phyloP scores from a whole-genome alignment of 352 stramenopile species.

The Saprolegnia diclina region DNA sequence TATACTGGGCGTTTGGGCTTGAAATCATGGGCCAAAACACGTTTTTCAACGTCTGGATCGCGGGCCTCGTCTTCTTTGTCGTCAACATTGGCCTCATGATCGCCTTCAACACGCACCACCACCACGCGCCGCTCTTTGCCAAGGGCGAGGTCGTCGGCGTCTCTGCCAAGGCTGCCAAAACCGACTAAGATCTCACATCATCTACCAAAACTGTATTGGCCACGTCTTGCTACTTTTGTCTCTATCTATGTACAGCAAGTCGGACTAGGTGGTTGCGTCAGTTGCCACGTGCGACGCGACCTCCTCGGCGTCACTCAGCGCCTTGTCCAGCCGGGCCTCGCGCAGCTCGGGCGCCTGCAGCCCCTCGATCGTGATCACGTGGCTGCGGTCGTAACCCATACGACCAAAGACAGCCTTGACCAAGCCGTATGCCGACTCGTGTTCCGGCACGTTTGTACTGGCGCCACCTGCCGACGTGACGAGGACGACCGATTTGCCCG shows the following conservation, averaged over 20 bases:
- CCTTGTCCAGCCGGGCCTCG: neutral
- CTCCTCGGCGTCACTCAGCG: constrained; percentile 6
- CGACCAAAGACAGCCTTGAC: constrained; percentile 9
- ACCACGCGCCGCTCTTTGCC: constrained; percentile 54
- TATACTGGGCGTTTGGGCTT: constrained; percentile 85
- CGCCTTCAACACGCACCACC: constrained; percentile 62
- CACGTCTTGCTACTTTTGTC: neutral
- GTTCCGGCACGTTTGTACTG: constrained; percentile 43
- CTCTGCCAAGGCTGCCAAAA: neutral
- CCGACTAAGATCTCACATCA: neutral
- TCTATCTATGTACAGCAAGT: no score
- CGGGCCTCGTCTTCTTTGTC: constrained; percentile 83
- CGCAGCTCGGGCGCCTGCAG: constrained; percentile 1
- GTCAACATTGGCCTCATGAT: constrained; percentile 80
- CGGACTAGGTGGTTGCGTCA: no score
- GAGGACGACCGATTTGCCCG: constrained; percentile 53
- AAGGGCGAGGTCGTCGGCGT: neutral
- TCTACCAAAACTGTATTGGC: neutral
- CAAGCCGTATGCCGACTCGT: constrained; percentile 32
- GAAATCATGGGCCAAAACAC: constrained; percentile 88
- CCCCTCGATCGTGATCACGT: constrained; percentile 13
- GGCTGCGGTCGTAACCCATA: constrained; percentile 8
- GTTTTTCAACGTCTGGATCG: constrained; percentile 84
- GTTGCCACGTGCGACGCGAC: neutral
- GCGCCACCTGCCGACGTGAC: constrained; percentile 72